Evolutionary conservation across 176 grass and related monocot genomes (phyloP).

Genomic region (Typha latifolia): DNA sequence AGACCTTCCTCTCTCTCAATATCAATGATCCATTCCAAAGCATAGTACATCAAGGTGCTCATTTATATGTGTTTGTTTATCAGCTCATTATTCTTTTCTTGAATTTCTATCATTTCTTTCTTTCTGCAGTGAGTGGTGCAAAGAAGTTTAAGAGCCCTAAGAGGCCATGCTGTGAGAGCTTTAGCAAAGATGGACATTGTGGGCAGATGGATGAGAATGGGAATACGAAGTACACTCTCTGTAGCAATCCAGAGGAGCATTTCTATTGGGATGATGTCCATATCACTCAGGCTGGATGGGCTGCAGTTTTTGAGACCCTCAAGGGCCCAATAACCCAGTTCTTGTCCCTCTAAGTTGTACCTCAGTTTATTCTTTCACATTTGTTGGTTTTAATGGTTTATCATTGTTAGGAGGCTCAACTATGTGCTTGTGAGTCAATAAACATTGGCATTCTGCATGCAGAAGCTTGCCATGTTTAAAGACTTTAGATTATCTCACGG

Average conservation of each 20-base stretch:
- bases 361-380: too few relatives aligned
- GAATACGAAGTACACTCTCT: constrained; percentile 38
- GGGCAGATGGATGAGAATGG: constrained; percentile 60
- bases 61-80: neutral
- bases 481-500: too few relatives aligned
- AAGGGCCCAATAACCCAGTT: constrained; percentile 25
- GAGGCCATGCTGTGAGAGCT: constrained; percentile 61
- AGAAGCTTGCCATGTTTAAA: too few relatives aligned
- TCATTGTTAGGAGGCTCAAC: too few relatives aligned
- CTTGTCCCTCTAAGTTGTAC: constrained; percentile 6
- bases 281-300: constrained; percentile 79
- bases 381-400: too few relatives aligned
- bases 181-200: constrained; percentile 35
- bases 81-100: too few relatives aligned
- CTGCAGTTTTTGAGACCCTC: constrained; percentile 41
- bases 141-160: constrained; percentile 23
- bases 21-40: constrained; percentile 40
- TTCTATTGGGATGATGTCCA: constrained; percentile 89
- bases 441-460: too few relatives aligned
- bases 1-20: constrained; percentile 52
- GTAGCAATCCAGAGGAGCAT: constrained; percentile 24
- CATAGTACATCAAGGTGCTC: constrained; percentile 10
- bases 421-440: too few relatives aligned
- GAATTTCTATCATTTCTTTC: neutral
- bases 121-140: constrained; percentile 3